A percentile compares a stretch with the other conserved stretches of the same genome.
phyloP scores from a whole-genome alignment of 2,329 filamentous ascomycete genomes.

The Fusarium cyanostomum region DNA sequence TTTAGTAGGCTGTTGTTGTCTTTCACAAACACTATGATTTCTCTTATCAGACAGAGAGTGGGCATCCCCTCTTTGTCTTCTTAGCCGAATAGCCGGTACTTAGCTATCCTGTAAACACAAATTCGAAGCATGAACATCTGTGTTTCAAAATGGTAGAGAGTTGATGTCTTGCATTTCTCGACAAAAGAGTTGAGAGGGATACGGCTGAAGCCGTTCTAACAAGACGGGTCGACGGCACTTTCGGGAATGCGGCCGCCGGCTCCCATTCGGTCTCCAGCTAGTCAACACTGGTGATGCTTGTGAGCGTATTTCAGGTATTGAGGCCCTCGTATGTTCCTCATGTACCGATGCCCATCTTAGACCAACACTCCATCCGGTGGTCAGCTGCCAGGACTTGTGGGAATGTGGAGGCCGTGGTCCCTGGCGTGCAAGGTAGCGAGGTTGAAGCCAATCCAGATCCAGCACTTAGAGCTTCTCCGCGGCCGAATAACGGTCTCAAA shows the following conservation, averaged over 20 bases:
- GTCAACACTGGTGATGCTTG: conserved; percentile 9
- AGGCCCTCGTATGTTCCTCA: conserved; percentile 25
- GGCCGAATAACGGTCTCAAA: conserved; percentile 13
- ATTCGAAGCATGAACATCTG: not conserved
- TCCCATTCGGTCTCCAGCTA: conserved; percentile 14
- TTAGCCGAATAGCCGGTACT: not conserved
- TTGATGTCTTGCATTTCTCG: not conserved
- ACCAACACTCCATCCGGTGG: conserved; percentile 13
- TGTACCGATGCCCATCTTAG: conserved; percentile 6
- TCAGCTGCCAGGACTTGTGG: conserved; percentile 21
- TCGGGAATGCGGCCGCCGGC: conserved; percentile 32
- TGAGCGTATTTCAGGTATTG: conserved; percentile 11
- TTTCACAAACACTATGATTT: not conserved
- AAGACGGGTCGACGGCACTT: conserved; percentile 20
- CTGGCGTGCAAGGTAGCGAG: conserved; percentile 22
- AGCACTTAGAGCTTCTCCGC: conserved; percentile 26
- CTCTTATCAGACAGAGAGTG: not conserved
- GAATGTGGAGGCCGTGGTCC: conserved; percentile 18
- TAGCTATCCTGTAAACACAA: not conserved
- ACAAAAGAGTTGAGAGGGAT: not conserved
- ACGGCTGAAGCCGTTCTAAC: not conserved
- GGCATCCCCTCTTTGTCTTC: no score
- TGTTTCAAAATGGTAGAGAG: not conserved
- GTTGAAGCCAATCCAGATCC: conserved; percentile 18
- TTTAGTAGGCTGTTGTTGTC: not conserved